A percentile compares a stretch with the other conserved stretches of the same genome.
Conservation (phyloP, 352 stramenopile species). For the Globisporangium acanthophoron region DNA sequence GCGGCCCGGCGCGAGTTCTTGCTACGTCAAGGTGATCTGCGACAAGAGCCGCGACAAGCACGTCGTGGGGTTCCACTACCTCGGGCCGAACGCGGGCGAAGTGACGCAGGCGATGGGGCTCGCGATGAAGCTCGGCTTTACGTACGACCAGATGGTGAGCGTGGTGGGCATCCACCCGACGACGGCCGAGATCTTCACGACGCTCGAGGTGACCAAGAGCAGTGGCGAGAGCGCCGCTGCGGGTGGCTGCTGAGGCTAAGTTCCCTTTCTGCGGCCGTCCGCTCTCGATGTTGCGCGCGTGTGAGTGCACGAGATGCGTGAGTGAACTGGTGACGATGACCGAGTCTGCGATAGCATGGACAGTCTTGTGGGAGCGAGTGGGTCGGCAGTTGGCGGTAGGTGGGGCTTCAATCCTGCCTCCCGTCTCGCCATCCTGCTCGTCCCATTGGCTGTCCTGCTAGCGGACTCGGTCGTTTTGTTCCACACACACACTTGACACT, state of each 20-base stretch:
- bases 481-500: neutral
- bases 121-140: slow-evolving; percentile 94
- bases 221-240: slow-evolving; percentile 90
- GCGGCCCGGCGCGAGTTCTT: slow-evolving; percentile 59
- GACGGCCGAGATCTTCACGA: slow-evolving; percentile 94
- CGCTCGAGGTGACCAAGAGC: slow-evolving; percentile 92
- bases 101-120: slow-evolving; percentile 92
- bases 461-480: slow-evolving; percentile 4
- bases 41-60: slow-evolving; percentile 82
- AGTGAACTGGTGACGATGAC: slow-evolving; percentile 1
- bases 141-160: slow-evolving; percentile 89
- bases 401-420: neutral
- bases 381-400: neutral
- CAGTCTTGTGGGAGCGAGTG: neutral
- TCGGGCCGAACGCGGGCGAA: slow-evolving; percentile 97
- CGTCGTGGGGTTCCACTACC: slow-evolving; percentile 97
- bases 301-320: neutral
- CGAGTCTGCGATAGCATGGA: neutral
- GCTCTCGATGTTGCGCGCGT: neutral
- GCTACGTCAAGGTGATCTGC: slow-evolving; percentile 95
- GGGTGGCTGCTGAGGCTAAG: slow-evolving; percentile 94
- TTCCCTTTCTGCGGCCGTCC: slow-evolving; percentile 27
- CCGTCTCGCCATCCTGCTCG: neutral
- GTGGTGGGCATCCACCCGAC: slow-evolving; percentile 97
- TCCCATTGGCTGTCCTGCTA: neutral